Percentiles rank a stretch among this genome's conserved stretches.
Evolutionary conservation across 129 eudicot genomes (phyloP).

Genomic region (Flaveria bidentis): DNA sequence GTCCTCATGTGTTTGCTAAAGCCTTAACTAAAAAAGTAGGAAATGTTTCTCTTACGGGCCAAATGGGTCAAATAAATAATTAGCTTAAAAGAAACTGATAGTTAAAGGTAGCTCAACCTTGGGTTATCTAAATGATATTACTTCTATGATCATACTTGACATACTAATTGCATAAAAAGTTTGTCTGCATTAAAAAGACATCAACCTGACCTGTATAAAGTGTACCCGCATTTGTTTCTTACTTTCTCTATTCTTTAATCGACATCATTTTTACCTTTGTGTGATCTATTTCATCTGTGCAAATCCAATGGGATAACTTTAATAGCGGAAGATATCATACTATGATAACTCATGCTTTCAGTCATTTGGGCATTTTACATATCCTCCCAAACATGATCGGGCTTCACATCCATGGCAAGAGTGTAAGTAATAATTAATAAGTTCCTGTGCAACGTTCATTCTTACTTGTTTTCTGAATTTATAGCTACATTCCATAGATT

Average conservation of each 20-base stretch:
- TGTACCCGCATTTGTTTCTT: neutral
- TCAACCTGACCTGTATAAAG: neutral
- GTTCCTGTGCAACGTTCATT: neutral
- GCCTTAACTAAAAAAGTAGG: neutral
- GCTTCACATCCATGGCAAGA: constrained; percentile 66
- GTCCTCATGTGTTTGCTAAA: constrained; percentile 14
- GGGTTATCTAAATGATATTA: no score
- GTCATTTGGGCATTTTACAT: constrained; percentile 56
- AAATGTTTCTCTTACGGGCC: neutral
- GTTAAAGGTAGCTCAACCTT: no score
- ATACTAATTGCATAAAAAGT: neutral
- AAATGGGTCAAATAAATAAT: neutral
- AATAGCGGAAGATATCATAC: constrained; percentile 68
- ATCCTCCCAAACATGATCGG: constrained; percentile 70
- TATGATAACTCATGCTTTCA: constrained; percentile 78
- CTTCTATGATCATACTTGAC: no score
- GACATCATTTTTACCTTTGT: neutral
- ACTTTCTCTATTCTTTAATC: neutral
- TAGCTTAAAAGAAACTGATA: neutral
- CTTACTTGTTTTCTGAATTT: neutral
- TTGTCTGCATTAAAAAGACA: neutral
- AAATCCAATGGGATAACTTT: constrained; percentile 72
- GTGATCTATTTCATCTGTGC: constrained; percentile 22
- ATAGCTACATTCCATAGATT: constrained; percentile 46
- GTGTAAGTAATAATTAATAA: constrained; percentile 35